Evolutionary conservation across 495 filamentous ascomycete species (phyloP).

Genomic region (Bacidia gigantensis): DNA sequence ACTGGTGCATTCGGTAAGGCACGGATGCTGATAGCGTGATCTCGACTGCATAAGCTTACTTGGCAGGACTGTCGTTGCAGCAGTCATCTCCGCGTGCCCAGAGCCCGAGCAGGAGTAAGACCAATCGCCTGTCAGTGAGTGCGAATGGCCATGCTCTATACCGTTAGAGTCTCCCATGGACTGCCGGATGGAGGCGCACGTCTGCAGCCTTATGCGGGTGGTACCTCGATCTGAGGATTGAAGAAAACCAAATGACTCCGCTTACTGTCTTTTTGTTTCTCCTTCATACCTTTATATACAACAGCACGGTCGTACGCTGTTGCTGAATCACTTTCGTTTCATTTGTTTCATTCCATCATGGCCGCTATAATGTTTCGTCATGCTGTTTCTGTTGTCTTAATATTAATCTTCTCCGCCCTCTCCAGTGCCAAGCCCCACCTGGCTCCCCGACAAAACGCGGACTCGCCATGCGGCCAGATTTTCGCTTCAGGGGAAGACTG

Average conservation of each 20-base stretch:
- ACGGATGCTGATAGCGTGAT: neutral
- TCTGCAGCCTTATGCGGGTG: neutral
- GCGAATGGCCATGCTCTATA: neutral
- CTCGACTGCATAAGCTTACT: neutral
- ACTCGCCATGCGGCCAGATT: slow-evolving; percentile 8
- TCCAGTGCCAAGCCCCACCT: neutral
- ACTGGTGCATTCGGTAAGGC: neutral
- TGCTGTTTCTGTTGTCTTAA: neutral
- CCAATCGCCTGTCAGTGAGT: neutral
- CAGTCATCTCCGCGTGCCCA: neutral
- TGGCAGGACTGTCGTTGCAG: neutral
- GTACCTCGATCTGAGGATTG: too few relatives aligned
- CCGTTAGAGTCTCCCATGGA: neutral
- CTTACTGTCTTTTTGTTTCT: neutral
- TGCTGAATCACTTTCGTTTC: neutral
- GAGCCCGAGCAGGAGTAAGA: neutral
- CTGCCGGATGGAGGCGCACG: neutral
- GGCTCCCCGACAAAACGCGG: neutral
- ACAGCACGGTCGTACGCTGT: neutral
- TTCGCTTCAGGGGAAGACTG: slow-evolving; percentile 8
- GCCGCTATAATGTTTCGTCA: neutral
- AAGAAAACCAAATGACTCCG: neutral
- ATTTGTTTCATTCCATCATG: neutral
- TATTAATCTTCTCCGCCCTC: neutral
- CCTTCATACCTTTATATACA: neutral